Evolutionary conservation across 1,139 yeast genomes (phyloP), one percentile per base, ranked within the genome.

Genomic region (Protomyces macrosporus): DNA sequence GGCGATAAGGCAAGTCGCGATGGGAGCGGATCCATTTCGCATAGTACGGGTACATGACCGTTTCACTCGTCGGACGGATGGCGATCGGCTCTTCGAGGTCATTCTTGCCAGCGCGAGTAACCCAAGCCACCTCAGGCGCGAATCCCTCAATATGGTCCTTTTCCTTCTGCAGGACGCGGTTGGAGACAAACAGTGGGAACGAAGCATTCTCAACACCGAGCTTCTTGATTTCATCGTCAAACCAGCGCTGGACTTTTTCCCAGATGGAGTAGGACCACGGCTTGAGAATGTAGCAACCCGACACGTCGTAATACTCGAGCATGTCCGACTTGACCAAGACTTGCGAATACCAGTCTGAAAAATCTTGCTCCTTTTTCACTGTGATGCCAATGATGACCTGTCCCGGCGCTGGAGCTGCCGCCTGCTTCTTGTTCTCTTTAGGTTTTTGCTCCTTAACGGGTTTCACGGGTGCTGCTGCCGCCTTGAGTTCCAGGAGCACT

Each of bases 61-160:
- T 95, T 78, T 95, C 99, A 16, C 98, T 90, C 55, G 99, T 95
- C 72, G 99, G 99, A 80, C 99, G 88, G 71, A 95, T 93, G 67
- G 99, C 99, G 73, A 95, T 89, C 71, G 96, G 98, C 79, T 95
- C 98, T 65, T 95, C 98, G 71, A 95, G 82, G 62, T 93, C 98
- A 37, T 96, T 88, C 60, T 79, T 77, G 72, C 99, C 99, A 60
- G 99, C 99, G 73, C 81, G 84, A 67, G 99, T 95, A 70, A 95
- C 98, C 99, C 99, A 95, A 33, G 99, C 99, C 65, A 95, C 99
- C 78, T 95, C 99, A 37, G 99, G 98, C 59, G 99, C 98, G 76
- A 95, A 95, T 48, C 99, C 99, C 78, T 95, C 98, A 72, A 95
- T 86, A 75, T 95, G 99, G 75, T 95, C 99, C 79, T 95, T 95